These are phyloP conservation scores for Akebia trifoliata DNA, from an alignment of 164 flowering plant genomes.

Conservation along the genomic window DNA sequence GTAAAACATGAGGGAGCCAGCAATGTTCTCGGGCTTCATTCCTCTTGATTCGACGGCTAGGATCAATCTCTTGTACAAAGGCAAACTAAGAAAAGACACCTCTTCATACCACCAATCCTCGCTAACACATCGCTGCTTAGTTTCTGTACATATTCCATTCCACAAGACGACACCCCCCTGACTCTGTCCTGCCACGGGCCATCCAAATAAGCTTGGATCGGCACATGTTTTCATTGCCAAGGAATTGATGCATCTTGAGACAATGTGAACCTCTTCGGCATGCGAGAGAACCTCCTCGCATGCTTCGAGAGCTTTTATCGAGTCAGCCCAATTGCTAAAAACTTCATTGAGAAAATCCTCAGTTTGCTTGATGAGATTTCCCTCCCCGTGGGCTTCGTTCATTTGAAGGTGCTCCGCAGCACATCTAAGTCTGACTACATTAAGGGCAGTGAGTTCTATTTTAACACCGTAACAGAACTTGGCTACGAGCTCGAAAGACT, in stretches of 20 bases:
- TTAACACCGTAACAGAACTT: conserved; percentile 74
- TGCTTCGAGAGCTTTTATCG: conserved; percentile 54
- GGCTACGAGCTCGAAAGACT: conserved; percentile 53
- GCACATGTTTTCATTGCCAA: conserved; percentile 68
- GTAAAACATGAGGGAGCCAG: conserved; percentile 56
- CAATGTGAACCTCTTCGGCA: conserved; percentile 70
- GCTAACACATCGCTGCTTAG: conserved; percentile 24
- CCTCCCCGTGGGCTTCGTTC: conserved; percentile 66
- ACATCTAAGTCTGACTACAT: conserved; percentile 59
- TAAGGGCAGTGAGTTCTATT: conserved; percentile 54
- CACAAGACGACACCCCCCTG: conserved; percentile 34
- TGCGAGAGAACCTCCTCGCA: conserved; percentile 59
- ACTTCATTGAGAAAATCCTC: conserved; percentile 54
- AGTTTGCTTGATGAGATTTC: conserved; percentile 51
- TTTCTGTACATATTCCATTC: conserved; percentile 52
- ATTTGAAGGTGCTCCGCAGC: conserved; percentile 71
- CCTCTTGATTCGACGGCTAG: conserved; percentile 38
- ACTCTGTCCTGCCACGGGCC: conserved; percentile 41
- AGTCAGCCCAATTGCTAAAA: conserved; percentile 54
- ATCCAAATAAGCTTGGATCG: conserved; percentile 46
- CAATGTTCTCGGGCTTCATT: conserved; percentile 50
- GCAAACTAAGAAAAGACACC: conserved; percentile 44
- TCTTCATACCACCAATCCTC: conserved; percentile 82
- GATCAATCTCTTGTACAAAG: conserved; percentile 53
- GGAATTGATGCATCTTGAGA: conserved; percentile 66